Conservation (phyloP, 345 rosid genomes). For the Rhodamnia argentea region DNA sequence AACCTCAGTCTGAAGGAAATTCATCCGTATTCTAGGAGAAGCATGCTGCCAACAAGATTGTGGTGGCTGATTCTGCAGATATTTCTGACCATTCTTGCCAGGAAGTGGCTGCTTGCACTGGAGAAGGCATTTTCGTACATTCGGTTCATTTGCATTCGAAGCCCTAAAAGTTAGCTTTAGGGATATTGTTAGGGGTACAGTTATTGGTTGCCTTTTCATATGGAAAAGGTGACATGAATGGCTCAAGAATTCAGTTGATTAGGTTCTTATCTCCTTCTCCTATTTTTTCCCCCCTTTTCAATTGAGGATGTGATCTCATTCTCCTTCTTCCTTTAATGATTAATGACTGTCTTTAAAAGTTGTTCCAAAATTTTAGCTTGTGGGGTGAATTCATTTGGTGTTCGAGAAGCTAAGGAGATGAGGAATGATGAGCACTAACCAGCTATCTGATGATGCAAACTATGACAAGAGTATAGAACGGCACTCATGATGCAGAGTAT, state of each 20-base stretch:
- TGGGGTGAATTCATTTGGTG: neutral
- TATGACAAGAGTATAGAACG: too few relatives aligned
- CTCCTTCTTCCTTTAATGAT: neutral
- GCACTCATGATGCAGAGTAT: neutral
- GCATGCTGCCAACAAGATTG: neutral
- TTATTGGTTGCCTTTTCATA: neutral
- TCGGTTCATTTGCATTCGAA: neutral
- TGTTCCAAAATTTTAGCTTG: neutral
- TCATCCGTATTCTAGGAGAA: neutral
- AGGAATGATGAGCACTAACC: neutral
- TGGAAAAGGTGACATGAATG: neutral
- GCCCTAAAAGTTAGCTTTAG: neutral
- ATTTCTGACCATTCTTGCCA: neutral
- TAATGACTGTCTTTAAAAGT: neutral
- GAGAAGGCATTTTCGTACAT: neutral
- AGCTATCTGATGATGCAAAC: too few relatives aligned
- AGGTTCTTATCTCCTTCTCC: neutral
- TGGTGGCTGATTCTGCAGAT: neutral
- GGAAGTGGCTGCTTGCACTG: neutral
- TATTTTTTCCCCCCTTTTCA: neutral
- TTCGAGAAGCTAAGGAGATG: neutral
- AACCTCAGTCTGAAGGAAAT: neutral
- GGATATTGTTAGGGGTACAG: neutral
- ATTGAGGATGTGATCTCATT: neutral
- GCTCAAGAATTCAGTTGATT: neutral